Conservation (phyloP, 306 rosid genomes). For the Rosa chinensis region DNA sequence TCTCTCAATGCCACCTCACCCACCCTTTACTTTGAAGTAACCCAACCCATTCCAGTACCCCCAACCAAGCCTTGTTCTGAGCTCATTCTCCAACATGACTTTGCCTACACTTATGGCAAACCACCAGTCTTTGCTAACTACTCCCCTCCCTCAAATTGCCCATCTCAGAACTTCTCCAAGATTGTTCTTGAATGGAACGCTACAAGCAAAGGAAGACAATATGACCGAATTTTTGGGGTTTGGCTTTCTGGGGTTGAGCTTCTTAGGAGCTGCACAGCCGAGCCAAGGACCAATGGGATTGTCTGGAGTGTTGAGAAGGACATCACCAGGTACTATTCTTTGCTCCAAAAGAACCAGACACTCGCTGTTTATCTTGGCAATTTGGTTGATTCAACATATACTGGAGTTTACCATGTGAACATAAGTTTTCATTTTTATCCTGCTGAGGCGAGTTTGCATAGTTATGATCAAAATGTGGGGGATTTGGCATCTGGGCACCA, state of each 20-base stretch:
- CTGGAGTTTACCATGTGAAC: slow-evolving; percentile 86
- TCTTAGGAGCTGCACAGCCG: slow-evolving; percentile 89
- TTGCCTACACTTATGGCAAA: slow-evolving; percentile 63
- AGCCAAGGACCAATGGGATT: slow-evolving; percentile 70
- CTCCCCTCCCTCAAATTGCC: slow-evolving; percentile 64
- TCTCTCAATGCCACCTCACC: slow-evolving; percentile 39
- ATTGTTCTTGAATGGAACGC: slow-evolving; percentile 81
- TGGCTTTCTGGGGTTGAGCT: slow-evolving; percentile 94
- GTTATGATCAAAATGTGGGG: slow-evolving; percentile 13
- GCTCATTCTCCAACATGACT: slow-evolving; percentile 64
- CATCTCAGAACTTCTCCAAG: slow-evolving; percentile 44
- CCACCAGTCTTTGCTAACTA: slow-evolving; percentile 67
- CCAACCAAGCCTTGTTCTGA: slow-evolving; percentile 59
- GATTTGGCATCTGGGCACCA: slow-evolving; percentile 30
- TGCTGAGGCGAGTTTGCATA: slow-evolving; percentile 1
- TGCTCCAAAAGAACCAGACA: slow-evolving; percentile 54
- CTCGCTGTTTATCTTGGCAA: slow-evolving; percentile 79
- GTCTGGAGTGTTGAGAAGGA: slow-evolving; percentile 87
- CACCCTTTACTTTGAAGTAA: slow-evolving; percentile 65
- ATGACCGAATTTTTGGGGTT: slow-evolving; percentile 84
- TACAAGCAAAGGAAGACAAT: slow-evolving; percentile 75
- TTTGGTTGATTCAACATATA: slow-evolving; percentile 56
- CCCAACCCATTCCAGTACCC: slow-evolving; percentile 68
- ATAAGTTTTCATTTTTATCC: slow-evolving; percentile 64
- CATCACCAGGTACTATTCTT: slow-evolving; percentile 73